Evolutionary conservation across 2,329 filamentous ascomycete genomes (phyloP), one percentile per base, ranked within the genome.

Genomic region (Penicillium sp.): DNA sequence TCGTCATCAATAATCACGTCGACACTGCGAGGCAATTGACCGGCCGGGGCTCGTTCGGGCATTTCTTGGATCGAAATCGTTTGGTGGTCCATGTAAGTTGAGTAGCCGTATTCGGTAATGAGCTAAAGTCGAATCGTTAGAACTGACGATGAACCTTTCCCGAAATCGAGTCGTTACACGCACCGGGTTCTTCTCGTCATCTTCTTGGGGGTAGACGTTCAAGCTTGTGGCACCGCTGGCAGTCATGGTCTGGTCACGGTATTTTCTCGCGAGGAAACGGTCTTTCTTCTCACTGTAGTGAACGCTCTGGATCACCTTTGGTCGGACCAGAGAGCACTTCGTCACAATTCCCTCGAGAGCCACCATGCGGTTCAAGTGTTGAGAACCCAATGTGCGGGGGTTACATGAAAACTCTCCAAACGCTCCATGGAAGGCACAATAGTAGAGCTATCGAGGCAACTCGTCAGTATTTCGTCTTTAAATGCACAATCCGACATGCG

Each of bases 21-120:
- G 15, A 99, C 94, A 49, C 93, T 91, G 47, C 94, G 87, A 53
- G 94, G 94, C 58, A 99, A 82, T 78, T 97, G 94, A 46, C 94
- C 94, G 52, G 94, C 93, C 47, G 94, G 94, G 2, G 94, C 94
- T 63, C 93, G 83, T 74, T 99, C 94, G 0, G 94, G 94, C 94
- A 99, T 99, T 78, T 99, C 94, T 75, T 99, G 94, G 60, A 99
- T 97, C 0, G 93, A 97, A 54, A 99, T 91, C 13, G 90, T 96
- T 73, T 99, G 94, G 69, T 99, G 94, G 70, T 99, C 94, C 67
- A 93, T 84, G 75, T 97, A 99, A 44, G 89, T 94, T 71, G 88
- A 95, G 76, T 95, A 93, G 20, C 94, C 94, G 70, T 97, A 99
- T 69, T 99, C 94, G 3, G 94, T 99, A 52, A 91, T 84, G 17